Evolutionary conservation across 257 asterid species (phyloP), one percentile per base, ranked within the genome.

Genomic region (Oldenlandia corymbosa): DNA sequence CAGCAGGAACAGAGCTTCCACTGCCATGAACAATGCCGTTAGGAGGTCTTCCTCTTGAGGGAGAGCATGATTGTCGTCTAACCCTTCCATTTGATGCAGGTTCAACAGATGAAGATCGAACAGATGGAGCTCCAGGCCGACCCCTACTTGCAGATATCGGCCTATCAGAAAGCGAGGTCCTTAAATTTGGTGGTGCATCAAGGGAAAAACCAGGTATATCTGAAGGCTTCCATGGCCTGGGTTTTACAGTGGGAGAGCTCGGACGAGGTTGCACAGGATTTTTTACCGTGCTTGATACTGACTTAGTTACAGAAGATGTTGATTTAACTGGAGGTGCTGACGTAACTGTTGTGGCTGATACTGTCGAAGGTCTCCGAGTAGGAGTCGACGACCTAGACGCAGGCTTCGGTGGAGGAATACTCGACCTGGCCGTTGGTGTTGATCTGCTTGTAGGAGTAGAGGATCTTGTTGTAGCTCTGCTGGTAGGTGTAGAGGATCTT

Each of bases 171-270:
- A 93, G 72, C 21, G 99, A 81, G 32, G 99, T 93, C 76, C 97
- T 80, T 42, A 93, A 74, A 75, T 93, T 93, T 14, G 99, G 95
- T 47, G 97, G 99, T 24, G 81, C 91, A 65, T 90, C 96, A 59
- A 84, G 94, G 77, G 99, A 93, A 78, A 87, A 90, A 31, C 97
- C 97, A 20, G 97, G 96, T 79, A 93, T 93, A 62, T 93, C 99
- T 11, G 96, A 90, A 27, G 99, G 96, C 76, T 90, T 90, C 95
- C 96, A 90, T 39, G 90, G 85, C 76, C 80, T 81, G 47, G 97
- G 94, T 68, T 94, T 85, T 75, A 84, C 83, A 23, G 84, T 65
- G 2, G 99, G 99, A 63, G 99, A 93, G 76, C 70, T 87, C 6
- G 97, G 67, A 64, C 97, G 80, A 1, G 83, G 60, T 6, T 83